These are phyloP conservation scores for Buddleja alternifolia DNA, from an alignment of 257 asterid species.

Conservation along the genomic window DNA sequence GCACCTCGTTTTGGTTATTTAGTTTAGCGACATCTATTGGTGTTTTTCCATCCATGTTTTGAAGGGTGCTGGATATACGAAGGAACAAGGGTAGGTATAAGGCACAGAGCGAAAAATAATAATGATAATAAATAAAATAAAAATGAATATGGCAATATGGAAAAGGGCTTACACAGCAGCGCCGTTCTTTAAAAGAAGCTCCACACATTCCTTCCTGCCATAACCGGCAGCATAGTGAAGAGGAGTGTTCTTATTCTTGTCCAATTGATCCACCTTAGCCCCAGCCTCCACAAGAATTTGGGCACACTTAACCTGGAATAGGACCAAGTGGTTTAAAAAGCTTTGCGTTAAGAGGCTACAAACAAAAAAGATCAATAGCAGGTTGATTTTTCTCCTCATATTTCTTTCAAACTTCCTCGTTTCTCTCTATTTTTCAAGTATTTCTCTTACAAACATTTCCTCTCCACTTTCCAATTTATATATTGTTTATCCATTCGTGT, in stretches of 20 bases:
- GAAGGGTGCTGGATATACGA: conserved; percentile 72
- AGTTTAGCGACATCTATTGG: conserved; percentile 97
- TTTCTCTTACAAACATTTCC: too few species aligned
- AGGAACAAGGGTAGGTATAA: neutral
- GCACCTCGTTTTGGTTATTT: conserved; percentile 83
- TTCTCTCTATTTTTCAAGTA: too few species aligned
- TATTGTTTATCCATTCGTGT: too few species aligned
- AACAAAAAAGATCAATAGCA: too few species aligned
- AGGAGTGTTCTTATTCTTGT: conserved; percentile 96
- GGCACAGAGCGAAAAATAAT: neutral
- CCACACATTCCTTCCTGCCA: conserved; percentile 96
- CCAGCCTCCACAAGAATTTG: conserved; percentile 94
- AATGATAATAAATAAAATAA: too few species aligned
- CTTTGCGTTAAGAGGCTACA: conserved; percentile 14
- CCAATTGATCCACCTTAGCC: conserved; percentile 93
- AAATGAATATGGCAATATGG: neutral
- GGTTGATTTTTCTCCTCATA: too few species aligned
- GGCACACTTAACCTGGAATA: conserved; percentile 78
- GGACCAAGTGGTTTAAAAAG: conserved; percentile 10
- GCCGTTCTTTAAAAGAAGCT: conserved; percentile 85
- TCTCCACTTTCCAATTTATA: too few species aligned
- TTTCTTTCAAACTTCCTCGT: too few species aligned
- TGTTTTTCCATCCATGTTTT: conserved; percentile 94
- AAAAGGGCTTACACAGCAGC: conserved; percentile 89
- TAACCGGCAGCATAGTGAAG: conserved; percentile 99